Evolutionary conservation across 768 basidiomycete species (phyloP), one percentile per base, ranked within the genome.

Genomic region (Piloderma croceum): DNA sequence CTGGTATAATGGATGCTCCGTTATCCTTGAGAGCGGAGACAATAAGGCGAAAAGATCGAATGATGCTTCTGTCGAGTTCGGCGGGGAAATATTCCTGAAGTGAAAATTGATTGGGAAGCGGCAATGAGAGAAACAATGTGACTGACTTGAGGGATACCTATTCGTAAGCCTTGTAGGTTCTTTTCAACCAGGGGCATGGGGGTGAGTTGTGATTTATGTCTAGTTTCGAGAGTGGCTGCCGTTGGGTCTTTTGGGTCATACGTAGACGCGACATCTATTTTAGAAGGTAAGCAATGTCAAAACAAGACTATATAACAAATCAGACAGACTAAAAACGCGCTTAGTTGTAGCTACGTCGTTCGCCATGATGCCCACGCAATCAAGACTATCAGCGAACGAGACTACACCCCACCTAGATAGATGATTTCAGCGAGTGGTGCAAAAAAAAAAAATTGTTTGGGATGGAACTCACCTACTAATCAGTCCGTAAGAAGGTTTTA

Each of bases 401-500:
- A 99, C 76, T 0, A 97, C 78, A 5, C 96, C 96, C 78, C 83
- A 84, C 54, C 93, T 90, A 31, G 2, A 20, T 19, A 21, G n/a
- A 50, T 33, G 42, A 41, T 37, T 39, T 4, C 31, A 13, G 7
- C 12, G 36, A 19, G 31, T 43, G 38, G 35, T 34, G 29, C 13
- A 24, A 19, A 21, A 21, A n/a, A 38, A 19, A 41, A 31, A 24
- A 40, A 31, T 29, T 6, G 11, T 31, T n/a, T n/a, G n/a, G n/a
- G 23, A 24, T 17, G 38, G 7, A n/a, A 57, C 67, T 39, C 39
- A 89, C 88, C 90, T 73, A 53, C 89, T 91, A 22, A 97, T 63
- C 29, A 97, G 67, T 3, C 94, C 94, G 51, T 97, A 97, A 0
- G 92, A 93, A 0, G 94, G 94, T 54, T 99, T 99, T 32, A 97